A percentile compares a stretch with the other conserved stretches of the same genome.
These are phyloP conservation scores for Hyphopichia wangnamkhiaoensis DNA, from an alignment of 1,139 yeast species.

Conservation along the genomic window DNA sequence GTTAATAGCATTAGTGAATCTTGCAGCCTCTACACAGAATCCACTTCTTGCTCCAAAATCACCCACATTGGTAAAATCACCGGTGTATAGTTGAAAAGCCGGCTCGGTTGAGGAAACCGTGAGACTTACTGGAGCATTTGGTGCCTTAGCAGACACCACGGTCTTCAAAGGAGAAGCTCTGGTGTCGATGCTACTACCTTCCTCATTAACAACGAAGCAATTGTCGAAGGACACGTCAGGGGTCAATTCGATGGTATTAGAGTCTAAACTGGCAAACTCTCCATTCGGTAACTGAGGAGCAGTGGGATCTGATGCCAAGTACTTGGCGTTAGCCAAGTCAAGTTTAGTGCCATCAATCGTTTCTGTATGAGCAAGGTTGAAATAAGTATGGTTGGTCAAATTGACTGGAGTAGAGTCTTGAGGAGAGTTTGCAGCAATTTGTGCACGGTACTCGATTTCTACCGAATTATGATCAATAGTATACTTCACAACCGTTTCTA, in stretches of 20 bases:
- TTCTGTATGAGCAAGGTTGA: conserved; percentile 37
- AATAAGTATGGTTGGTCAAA: conserved; percentile 67
- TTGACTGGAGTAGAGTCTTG: conserved; percentile 52
- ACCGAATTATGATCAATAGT: conserved; percentile 31
- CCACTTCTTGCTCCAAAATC: conserved; percentile 51
- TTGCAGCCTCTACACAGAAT: conserved; percentile 63
- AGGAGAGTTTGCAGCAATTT: conserved; percentile 34
- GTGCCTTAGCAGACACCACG: conserved; percentile 50
- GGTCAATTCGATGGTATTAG: conserved; percentile 20
- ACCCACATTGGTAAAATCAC: conserved; percentile 47
- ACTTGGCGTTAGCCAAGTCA: conserved; percentile 25
- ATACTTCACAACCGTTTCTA: conserved; percentile 46
- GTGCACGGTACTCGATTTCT: conserved; percentile 51
- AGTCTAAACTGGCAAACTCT: conserved; percentile 26
- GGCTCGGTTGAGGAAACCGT: conserved; percentile 63
- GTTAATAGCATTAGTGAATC: conserved; percentile 60
- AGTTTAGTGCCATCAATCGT: conserved; percentile 38
- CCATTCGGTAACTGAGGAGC: conserved; percentile 54
- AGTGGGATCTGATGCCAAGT: conserved; percentile 38
- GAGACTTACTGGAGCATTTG: conserved; percentile 44
- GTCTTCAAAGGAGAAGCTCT: conserved; percentile 35
- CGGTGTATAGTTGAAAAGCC: conserved; percentile 67
- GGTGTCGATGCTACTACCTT: conserved; percentile 40
- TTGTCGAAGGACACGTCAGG: conserved; percentile 43
- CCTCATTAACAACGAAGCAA: conserved; percentile 49